Evolutionary conservation across 306 rosid genomes (phyloP).

Genomic region (Cicer arietinum): DNA sequence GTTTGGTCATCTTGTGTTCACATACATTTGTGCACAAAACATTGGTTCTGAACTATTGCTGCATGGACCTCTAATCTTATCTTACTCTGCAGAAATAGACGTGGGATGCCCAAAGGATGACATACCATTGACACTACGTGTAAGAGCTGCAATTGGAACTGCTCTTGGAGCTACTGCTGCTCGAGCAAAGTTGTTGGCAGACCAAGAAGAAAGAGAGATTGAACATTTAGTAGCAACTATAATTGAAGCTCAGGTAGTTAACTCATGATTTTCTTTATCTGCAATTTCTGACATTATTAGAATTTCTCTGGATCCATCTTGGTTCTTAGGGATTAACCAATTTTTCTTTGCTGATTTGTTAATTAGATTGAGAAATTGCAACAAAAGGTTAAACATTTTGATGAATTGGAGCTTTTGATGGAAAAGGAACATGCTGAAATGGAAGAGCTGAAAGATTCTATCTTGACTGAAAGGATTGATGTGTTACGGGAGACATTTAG

Average conservation of each 20-base stretch:
- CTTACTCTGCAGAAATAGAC: conserved; percentile 50
- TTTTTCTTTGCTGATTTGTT: conserved; percentile 39
- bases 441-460: conserved; percentile 66
- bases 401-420: conserved; percentile 78
- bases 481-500: conserved; percentile 58
- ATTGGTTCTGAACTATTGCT: conserved; percentile 1
- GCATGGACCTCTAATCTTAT: conserved; percentile 17
- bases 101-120: conserved; percentile 52
- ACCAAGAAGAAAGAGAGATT: conserved; percentile 90
- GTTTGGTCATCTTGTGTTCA: not conserved
- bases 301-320: conserved; percentile 26
- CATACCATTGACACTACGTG: conserved; percentile 64
- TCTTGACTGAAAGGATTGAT: conserved; percentile 67
- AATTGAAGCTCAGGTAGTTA: conserved; percentile 79
- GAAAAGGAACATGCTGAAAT: conserved; percentile 68
- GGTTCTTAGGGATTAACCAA: conserved; percentile 30
- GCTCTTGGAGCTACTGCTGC: conserved; percentile 97
- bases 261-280: conserved; percentile 17
- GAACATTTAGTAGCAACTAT: conserved; percentile 77
- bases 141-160: conserved; percentile 85
- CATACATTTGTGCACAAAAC: not conserved
- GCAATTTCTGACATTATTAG: not conserved
- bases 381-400: conserved; percentile 72
- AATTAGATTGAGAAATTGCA: conserved; percentile 71
- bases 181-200: conserved; percentile 83